Conservation (phyloP, 148 eudicot species). For the Rheum nobile region DNA sequence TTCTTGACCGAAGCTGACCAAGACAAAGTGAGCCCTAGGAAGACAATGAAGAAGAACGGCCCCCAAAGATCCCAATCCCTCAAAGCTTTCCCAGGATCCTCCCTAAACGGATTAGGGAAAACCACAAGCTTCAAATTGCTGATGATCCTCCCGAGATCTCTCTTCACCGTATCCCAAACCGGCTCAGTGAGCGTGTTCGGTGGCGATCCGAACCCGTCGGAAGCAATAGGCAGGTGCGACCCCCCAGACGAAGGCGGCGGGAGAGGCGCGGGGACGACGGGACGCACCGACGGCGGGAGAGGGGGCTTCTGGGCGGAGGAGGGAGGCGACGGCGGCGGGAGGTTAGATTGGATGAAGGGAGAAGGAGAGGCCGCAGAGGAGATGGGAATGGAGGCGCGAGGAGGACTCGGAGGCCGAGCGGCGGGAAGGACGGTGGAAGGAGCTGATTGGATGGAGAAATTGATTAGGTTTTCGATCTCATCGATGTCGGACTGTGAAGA, state of each 20-base stretch:
- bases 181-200: slow-evolving; percentile 93
- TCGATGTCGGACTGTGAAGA: slow-evolving; percentile 92
- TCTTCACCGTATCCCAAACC: slow-evolving; percentile 90
- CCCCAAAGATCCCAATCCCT: slow-evolving; percentile 99
- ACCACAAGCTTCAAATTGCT: slow-evolving; percentile 94
- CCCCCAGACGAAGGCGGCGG: slow-evolving; percentile 3
- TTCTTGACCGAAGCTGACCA: slow-evolving; percentile 98
- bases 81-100: slow-evolving; percentile 87
- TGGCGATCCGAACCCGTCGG: slow-evolving; percentile 46
- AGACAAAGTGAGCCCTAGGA: slow-evolving; percentile 74
- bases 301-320: neutral
- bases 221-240: slow-evolving; percentile 8
- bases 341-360: slow-evolving; percentile 29
- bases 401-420: slow-evolving; percentile 32
- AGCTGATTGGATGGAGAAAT: slow-evolving; percentile 25
- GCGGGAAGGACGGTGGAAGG: slow-evolving; percentile 64
- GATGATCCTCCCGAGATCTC: slow-evolving; percentile 78
- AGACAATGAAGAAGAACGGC: slow-evolving; percentile 91
- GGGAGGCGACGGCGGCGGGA: slow-evolving; percentile 17
- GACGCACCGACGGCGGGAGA: slow-evolving; percentile 1
- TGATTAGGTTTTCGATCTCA: slow-evolving; percentile 87
- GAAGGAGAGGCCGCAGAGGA: slow-evolving; percentile 32
- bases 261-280: slow-evolving; percentile 20
- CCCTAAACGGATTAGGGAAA: slow-evolving; percentile 82
- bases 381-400: slow-evolving; percentile 51